phyloP scores from a whole-genome alignment of 495 filamentous ascomycete species.

The Endocarpon pusillum region DNA sequence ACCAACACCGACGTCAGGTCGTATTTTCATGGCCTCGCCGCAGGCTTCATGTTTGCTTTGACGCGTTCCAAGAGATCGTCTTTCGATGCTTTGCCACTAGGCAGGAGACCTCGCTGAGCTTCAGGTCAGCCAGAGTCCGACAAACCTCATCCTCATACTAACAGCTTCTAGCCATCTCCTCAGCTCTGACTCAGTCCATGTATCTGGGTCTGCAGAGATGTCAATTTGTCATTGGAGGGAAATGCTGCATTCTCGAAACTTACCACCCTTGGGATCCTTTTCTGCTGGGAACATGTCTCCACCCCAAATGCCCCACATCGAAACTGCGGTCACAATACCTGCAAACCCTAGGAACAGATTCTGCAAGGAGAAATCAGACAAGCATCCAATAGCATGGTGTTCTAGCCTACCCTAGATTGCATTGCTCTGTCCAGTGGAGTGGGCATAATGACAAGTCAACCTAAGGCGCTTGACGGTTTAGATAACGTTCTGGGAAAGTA shows the following conservation, averaged over 20 bases:
- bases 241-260: slow-evolving; percentile 2
- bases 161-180: slow-evolving; percentile 60
- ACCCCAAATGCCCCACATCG: slow-evolving; percentile 72
- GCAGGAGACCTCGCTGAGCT: slow-evolving; percentile 55
- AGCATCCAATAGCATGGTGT: slow-evolving; percentile 23
- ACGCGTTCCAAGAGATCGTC: slow-evolving; percentile 69
- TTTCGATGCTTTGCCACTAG: slow-evolving; percentile 43
- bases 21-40: slow-evolving; percentile 5
- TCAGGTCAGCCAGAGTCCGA: slow-evolving; percentile 8
- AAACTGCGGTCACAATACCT: slow-evolving; percentile 67
- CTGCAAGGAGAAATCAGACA: slow-evolving; percentile 31
- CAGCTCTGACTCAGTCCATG: slow-evolving; percentile 58
- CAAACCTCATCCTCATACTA: slow-evolving; percentile 18
- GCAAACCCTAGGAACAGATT: slow-evolving; percentile 36
- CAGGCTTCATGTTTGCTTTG: slow-evolving; percentile 46
- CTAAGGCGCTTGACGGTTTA: too few species aligned
- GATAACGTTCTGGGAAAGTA: too few species aligned
- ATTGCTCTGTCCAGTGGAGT: slow-evolving; percentile 65
- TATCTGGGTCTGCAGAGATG: slow-evolving; percentile 36
- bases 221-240: slow-evolving; percentile 6
- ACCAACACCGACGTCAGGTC: neutral
- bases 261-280: slow-evolving; percentile 60
- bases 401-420: slow-evolving; percentile 48
- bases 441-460: slow-evolving; percentile 40
- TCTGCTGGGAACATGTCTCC: slow-evolving; percentile 58